Conservation (phyloP, 106 monocot genomes). For the Phalaenopsis aphrodite region DNA sequence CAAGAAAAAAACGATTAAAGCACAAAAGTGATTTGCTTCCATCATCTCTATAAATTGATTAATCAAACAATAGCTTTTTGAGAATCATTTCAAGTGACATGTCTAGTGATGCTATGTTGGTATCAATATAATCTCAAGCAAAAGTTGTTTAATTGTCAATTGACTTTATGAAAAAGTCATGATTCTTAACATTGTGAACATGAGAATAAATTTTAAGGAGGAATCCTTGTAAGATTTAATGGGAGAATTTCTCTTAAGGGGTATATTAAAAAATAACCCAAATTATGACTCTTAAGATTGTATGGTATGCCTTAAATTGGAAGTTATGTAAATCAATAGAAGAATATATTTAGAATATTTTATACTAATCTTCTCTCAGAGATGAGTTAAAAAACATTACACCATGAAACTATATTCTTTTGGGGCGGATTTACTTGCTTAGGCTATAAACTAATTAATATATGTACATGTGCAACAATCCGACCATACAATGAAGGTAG, state of each 20-base stretch:
- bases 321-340: too few relatives aligned
- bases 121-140: background rate
- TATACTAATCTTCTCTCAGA: too few relatives aligned
- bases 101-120: background rate
- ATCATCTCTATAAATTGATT: background rate
- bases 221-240: background rate
- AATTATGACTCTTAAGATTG: background rate
- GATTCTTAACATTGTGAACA: background rate
- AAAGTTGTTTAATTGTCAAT: background rate
- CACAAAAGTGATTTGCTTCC: background rate
- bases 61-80: background rate
- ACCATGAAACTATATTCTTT: too few relatives aligned
- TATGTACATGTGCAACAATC: too few relatives aligned
- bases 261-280: background rate
- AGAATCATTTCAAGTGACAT: background rate
- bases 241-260: background rate
- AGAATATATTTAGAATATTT: too few relatives aligned
- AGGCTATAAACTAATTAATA: too few relatives aligned
- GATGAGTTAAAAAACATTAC: too few relatives aligned
- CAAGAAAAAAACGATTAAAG: too few relatives aligned
- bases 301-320: too few relatives aligned
- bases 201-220: background rate
- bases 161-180: background rate
- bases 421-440: too few relatives aligned
- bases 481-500: too few relatives aligned